Evolutionary conservation across 306 rosid genomes (phyloP).

Genomic region (Lotus japonicus): DNA sequence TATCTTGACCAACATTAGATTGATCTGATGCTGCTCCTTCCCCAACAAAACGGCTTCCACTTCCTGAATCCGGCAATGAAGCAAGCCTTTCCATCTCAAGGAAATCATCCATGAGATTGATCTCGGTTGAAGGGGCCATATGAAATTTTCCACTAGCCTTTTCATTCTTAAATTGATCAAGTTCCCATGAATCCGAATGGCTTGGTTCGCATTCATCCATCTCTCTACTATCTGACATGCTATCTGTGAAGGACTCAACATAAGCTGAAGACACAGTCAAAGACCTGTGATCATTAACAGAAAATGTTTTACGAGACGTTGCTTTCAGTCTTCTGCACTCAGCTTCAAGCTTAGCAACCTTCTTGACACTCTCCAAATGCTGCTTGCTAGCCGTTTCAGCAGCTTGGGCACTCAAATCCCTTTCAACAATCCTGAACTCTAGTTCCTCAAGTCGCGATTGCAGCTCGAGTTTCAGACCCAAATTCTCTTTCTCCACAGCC

Average conservation of each 20-base stretch:
- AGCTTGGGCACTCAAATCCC: constrained; percentile 63
- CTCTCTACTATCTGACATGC: constrained; percentile 57
- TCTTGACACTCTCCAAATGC: constrained; percentile 56
- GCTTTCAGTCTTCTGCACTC: constrained; percentile 64
- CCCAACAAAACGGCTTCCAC: constrained; percentile 26
- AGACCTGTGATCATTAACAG: constrained; percentile 32
- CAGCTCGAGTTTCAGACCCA: constrained; percentile 45
- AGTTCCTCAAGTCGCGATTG: constrained; percentile 52
- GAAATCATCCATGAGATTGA: constrained; percentile 88
- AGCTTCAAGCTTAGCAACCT: constrained; percentile 70
- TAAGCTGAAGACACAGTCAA: constrained; percentile 40
- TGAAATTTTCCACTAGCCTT: constrained; percentile 24
- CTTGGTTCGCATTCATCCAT: constrained; percentile 34
- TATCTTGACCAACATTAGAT: constrained; percentile 19
- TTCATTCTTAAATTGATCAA: constrained; percentile 32
- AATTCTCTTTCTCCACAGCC: constrained; percentile 47
- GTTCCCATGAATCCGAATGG: constrained; percentile 34
- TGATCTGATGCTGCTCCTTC: constrained; percentile 26
- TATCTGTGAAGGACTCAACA: constrained; percentile 51
- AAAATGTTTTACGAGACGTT: constrained; percentile 38
- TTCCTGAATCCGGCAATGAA: constrained; percentile 43
- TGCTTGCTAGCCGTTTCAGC: constrained; percentile 84
- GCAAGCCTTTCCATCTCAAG: constrained; percentile 86
- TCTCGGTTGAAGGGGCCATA: constrained; percentile 44
- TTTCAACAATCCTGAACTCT: constrained; percentile 50